These are phyloP conservation scores for Fonsecaea multimorphosa DNA, from an alignment of 2,329 filamentous ascomycete genomes.

Conservation along the genomic window DNA sequence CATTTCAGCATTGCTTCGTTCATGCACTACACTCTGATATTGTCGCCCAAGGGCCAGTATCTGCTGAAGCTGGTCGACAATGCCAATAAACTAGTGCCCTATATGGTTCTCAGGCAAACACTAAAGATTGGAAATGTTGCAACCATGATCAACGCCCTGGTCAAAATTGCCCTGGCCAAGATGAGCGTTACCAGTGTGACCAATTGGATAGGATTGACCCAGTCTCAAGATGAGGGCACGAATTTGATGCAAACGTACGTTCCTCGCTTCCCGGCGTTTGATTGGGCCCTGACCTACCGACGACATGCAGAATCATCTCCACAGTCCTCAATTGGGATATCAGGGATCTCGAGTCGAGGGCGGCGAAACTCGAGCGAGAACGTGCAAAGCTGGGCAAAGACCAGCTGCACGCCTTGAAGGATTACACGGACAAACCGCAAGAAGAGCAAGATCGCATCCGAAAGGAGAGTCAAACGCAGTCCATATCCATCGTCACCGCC, in stretches of 20 bases:
- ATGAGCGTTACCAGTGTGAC: slow-evolving; percentile 74
- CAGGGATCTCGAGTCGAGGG: slow-evolving; percentile 69
- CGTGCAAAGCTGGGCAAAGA: slow-evolving; percentile 65
- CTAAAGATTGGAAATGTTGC: slow-evolving; percentile 78
- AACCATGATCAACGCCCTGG: slow-evolving; percentile 79
- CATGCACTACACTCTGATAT: slow-evolving; percentile 73
- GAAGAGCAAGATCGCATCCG: slow-evolving; percentile 66
- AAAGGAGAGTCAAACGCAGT: slow-evolving; percentile 57
- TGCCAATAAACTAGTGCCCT: slow-evolving; percentile 73
- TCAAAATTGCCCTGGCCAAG: slow-evolving; percentile 76
- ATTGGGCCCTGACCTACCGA: slow-evolving; percentile 5
- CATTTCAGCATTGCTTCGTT: slow-evolving; percentile 69
- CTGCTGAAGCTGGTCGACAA: slow-evolving; percentile 73
- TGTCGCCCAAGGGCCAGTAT: slow-evolving; percentile 77
- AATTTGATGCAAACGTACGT: slow-evolving; percentile 71
- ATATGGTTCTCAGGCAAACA: slow-evolving; percentile 73
- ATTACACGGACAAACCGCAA: slow-evolving; percentile 61
- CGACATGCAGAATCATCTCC: slow-evolving; percentile 67
- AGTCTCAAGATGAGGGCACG: slow-evolving; percentile 76
- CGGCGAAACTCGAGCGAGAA: slow-evolving; percentile 68
- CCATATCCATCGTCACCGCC: slow-evolving; percentile 68
- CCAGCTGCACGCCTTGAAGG: slow-evolving; percentile 65
- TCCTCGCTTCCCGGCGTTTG: background rate
- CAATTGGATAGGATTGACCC: slow-evolving; percentile 78
- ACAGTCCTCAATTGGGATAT: slow-evolving; percentile 76